Evolutionary conservation across 2,329 filamentous ascomycete species (phyloP).

Genomic region (Cephalotrichum gorgonifer): DNA sequence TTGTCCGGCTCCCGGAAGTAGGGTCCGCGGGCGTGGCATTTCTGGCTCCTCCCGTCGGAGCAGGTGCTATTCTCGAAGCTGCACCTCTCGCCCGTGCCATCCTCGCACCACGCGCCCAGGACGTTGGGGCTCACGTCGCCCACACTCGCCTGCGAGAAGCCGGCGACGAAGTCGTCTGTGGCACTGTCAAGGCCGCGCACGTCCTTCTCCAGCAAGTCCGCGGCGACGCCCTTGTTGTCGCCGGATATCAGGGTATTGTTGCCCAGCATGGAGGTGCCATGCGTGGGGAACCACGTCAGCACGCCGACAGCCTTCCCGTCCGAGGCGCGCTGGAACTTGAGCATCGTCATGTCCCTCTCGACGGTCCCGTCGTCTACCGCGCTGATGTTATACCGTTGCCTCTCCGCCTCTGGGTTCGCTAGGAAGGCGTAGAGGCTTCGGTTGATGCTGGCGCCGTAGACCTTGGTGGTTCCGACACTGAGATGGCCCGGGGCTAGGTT

Average conservation of each 20-base stretch:
- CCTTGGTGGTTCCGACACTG: constrained; percentile 47
- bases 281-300: constrained; percentile 82
- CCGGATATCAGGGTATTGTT: constrained; percentile 85
- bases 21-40: constrained; percentile 66
- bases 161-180: constrained; percentile 67
- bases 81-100: constrained; percentile 63
- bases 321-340: constrained; percentile 61
- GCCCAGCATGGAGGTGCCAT: constrained; percentile 79
- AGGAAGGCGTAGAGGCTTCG: constrained; percentile 77
- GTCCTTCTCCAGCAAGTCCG: constrained; percentile 69
- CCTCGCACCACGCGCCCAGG: constrained; percentile 80
- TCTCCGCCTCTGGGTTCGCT: constrained; percentile 66
- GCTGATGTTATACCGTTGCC: constrained; percentile 47
- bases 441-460: constrained; percentile 69
- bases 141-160: constrained; percentile 85
- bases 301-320: constrained; percentile 70
- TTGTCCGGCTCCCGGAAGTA: constrained; percentile 57
- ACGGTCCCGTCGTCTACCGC: constrained; percentile 29
- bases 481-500: constrained; percentile 46
- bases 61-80: constrained; percentile 79
- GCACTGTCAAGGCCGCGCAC: constrained; percentile 43
- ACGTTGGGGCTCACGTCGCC: constrained; percentile 88
- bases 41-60: constrained; percentile 54
- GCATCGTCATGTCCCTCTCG: constrained; percentile 69
- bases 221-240: constrained; percentile 89